Evolutionary conservation across 768 basidiomycete species (phyloP).

Genomic region (Pleurotus tuoliensis): DNA sequence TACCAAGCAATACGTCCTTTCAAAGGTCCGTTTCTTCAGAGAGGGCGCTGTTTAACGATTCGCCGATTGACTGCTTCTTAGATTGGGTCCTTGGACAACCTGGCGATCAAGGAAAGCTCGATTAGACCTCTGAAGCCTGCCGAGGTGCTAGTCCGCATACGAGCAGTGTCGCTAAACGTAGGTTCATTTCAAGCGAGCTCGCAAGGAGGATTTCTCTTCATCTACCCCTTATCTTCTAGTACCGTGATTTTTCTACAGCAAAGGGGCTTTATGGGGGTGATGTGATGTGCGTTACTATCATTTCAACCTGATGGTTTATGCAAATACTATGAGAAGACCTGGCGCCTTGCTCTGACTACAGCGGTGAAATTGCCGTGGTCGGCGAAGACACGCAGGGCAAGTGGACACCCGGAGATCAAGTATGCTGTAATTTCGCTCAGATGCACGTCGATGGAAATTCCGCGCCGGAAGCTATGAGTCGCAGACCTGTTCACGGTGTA

Average conservation of each 20-base stretch:
- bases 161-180: conserved; percentile 54
- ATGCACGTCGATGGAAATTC: conserved; percentile 46
- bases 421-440: conserved; percentile 47
- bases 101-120: conserved; percentile 22
- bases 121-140: conserved; percentile 30
- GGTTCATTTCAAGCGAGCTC: neutral
- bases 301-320: neutral
- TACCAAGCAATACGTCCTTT: conserved; percentile 15
- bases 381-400: conserved; percentile 30
- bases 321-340: conserved; percentile 17
- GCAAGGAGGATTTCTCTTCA: neutral
- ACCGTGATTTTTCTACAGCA: conserved; percentile 45
- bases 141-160: conserved; percentile 53
- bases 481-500: conserved; percentile 46
- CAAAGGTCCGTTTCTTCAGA: conserved; percentile 12
- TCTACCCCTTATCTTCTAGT: conserved; percentile 24
- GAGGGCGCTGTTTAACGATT: neutral
- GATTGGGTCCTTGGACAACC: conserved; percentile 20
- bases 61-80: neutral
- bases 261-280: conserved; percentile 32
- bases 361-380: conserved; percentile 54
- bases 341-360: conserved; percentile 46
- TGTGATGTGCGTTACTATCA: conserved; percentile 2
- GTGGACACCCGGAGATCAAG: conserved; percentile 53
- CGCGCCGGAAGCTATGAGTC: conserved; percentile 28